phyloP scores from a whole-genome alignment of 805 yeast species.

The Starmerella lactis-condensi region DNA sequence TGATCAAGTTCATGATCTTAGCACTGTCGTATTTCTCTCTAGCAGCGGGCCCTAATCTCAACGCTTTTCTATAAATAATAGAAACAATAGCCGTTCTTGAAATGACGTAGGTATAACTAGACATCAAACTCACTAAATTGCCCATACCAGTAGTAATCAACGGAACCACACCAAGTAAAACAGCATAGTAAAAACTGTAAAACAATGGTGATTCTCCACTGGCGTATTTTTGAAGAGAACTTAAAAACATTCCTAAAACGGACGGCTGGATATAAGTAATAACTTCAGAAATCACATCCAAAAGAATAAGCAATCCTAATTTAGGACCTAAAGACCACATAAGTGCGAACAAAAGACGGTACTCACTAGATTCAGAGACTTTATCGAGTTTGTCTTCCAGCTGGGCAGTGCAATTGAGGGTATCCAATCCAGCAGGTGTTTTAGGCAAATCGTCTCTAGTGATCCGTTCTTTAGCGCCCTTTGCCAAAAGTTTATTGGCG shows the following conservation, averaged over 20 bases:
- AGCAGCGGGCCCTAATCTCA: conserved; percentile 46
- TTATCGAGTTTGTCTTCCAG: conserved; percentile 5
- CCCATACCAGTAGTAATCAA: conserved; percentile 8
- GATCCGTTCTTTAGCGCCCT: conserved; percentile 8
- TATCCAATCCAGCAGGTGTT: conserved; percentile 13
- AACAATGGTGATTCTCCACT: conserved; percentile 11
- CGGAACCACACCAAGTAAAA: conserved; percentile 14
- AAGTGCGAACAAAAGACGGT: conserved; percentile 12
- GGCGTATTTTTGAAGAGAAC: conserved; percentile 9
- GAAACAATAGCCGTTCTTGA: conserved; percentile 32
- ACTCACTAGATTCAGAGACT: conserved; percentile 1
- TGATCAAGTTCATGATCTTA: conserved; percentile 82
- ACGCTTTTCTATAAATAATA: conserved; percentile 49
- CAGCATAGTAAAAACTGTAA: conserved; percentile 13
- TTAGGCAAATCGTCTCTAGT: conserved; percentile 15
- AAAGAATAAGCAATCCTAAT: conserved; percentile 5
- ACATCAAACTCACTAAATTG: conserved; percentile 8
- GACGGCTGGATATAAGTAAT: conserved; percentile 11
- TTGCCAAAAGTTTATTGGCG: conserved; percentile 8
- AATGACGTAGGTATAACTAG: conserved; percentile 9
- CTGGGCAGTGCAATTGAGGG: conserved; percentile 9
- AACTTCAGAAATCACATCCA: conserved; percentile 7
- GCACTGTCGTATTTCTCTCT: conserved; percentile 57
- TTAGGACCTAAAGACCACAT: conserved; percentile 1
- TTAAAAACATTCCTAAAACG: conserved; percentile 12